A percentile compares a stretch with the other conserved stretches of the same genome.
phyloP scores from a whole-genome alignment of 2,329 filamentous ascomycete genomes.

The Geoglossum cookeanum region DNA sequence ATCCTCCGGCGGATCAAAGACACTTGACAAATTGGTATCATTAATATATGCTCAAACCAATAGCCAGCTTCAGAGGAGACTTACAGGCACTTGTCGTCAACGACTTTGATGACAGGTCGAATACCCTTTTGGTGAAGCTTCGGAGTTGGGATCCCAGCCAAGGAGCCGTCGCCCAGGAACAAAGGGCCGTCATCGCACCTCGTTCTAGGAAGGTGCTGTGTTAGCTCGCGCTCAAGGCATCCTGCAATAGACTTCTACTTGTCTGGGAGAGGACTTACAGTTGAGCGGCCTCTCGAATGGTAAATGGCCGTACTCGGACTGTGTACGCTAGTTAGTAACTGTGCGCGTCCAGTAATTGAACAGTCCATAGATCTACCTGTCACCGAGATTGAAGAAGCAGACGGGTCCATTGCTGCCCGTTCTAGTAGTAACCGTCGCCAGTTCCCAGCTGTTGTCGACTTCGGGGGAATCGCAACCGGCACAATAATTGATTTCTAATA shows the following conservation, averaged over 20 bases:
- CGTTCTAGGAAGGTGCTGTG: conserved; percentile 23
- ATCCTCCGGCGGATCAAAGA: conserved; percentile 95
- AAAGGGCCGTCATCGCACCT: conserved; percentile 66
- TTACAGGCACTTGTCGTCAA: conserved; percentile 91
- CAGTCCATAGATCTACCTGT: conserved; percentile 11
- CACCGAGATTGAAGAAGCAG: conserved; percentile 29
- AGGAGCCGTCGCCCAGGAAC: conserved; percentile 90
- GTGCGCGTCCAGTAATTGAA: background rate
- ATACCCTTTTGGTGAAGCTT: conserved; percentile 76
- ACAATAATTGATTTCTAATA: background rate
- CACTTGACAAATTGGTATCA: conserved; percentile 30
- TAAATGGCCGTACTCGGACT: conserved; percentile 46
- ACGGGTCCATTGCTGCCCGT: background rate
- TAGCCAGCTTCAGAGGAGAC: conserved; percentile 16
- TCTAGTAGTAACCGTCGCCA: background rate
- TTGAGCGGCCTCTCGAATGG: conserved; percentile 87
- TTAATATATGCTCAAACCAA: background rate
- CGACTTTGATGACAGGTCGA: conserved; percentile 80
- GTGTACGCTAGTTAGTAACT: conserved; percentile 6
- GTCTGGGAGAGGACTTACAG: conserved; percentile 32
- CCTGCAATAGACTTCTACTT: background rate
- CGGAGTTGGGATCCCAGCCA: conserved; percentile 70
- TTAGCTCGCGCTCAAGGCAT: conserved; percentile 4
- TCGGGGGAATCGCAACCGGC: too few relatives aligned
- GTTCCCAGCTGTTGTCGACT: background rate